Conservation (phyloP, 495 filamentous ascomycete species). For the Aspergillus indologenus region DNA sequence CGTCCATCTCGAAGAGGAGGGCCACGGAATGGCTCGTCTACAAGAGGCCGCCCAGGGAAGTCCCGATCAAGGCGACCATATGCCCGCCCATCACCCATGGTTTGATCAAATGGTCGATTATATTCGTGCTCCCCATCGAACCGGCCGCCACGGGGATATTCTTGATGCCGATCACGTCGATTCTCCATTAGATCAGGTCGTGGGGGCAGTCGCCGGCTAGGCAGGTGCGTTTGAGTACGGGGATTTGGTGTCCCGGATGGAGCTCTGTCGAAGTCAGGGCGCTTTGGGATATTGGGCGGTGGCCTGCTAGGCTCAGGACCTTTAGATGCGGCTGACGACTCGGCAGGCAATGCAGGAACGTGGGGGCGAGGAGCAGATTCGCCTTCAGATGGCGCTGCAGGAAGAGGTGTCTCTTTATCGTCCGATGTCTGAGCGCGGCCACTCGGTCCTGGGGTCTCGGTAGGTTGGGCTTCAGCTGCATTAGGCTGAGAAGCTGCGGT, state of each 20-base stretch:
- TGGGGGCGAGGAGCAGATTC: slow-evolving; percentile 13
- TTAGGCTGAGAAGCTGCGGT: slow-evolving; percentile 12
- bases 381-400: slow-evolving; percentile 10
- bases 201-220: slow-evolving; percentile 32
- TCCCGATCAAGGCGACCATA: slow-evolving; percentile 39
- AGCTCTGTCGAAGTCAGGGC: slow-evolving; percentile 36
- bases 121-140: slow-evolving; percentile 37
- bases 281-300: slow-evolving; percentile 31
- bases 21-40: slow-evolving; percentile 44
- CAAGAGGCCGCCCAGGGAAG: slow-evolving; percentile 28
- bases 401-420: slow-evolving; percentile 18
- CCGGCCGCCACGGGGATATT: slow-evolving; percentile 37
- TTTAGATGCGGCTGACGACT: slow-evolving; percentile 23
- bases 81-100: slow-evolving; percentile 26
- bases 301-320: slow-evolving; percentile 29
- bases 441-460: slow-evolving; percentile 14
- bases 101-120: slow-evolving; percentile 32
- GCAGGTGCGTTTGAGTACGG: slow-evolving; percentile 32
- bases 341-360: slow-evolving; percentile 19
- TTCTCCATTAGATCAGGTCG: slow-evolving; percentile 41
- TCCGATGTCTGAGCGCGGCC: slow-evolving; percentile 12
- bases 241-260: slow-evolving; percentile 15
- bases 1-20: slow-evolving; percentile 36
- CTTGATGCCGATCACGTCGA: slow-evolving; percentile 36
- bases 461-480: slow-evolving; percentile 10